These are phyloP conservation scores for Tympanopsis confertula DNA, from an alignment of 2,329 filamentous ascomycete genomes.

Conservation along the genomic window DNA sequence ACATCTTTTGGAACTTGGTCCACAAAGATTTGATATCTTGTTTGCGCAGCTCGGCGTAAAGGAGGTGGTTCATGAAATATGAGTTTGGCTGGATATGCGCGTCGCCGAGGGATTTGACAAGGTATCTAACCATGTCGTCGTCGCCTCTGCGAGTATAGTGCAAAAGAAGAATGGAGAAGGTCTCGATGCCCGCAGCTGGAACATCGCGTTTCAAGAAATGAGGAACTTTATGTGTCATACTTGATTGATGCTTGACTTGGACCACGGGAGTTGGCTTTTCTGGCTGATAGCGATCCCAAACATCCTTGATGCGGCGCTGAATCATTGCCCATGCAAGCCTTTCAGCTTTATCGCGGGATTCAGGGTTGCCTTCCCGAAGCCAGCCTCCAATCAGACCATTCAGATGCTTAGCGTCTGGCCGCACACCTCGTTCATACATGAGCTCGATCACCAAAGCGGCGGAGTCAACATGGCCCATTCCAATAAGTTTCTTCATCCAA, in stretches of 20 bases:
- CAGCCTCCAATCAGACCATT: conserved; percentile 41
- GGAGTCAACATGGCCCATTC: conserved; percentile 27
- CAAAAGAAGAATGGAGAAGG: conserved; percentile 35
- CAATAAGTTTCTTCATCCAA: conserved; percentile 1
- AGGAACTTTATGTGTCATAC: conserved; percentile 13
- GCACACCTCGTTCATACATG: conserved; percentile 41
- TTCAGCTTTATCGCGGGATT: conserved; percentile 27
- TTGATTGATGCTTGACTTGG: too few species aligned
- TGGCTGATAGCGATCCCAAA: conserved; percentile 14
- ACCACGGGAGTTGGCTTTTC: conserved; percentile 6
- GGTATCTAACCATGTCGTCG: conserved; percentile 24
- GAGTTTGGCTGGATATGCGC: conserved; percentile 32
- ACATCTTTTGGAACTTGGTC: conserved; percentile 26
- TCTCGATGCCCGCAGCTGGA: conserved; percentile 34
- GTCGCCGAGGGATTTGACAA: conserved; percentile 26
- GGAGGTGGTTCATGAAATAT: conserved; percentile 38
- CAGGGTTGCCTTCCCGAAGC: conserved; percentile 26
- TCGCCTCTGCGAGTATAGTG: conserved; percentile 30
- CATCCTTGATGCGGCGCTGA: conserved; percentile 28
- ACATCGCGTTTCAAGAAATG: conserved; percentile 25
- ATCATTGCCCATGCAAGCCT: conserved; percentile 37
- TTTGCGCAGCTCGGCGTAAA: conserved; percentile 30
- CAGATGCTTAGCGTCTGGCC: conserved; percentile 37
- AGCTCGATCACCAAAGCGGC: conserved; percentile 40
- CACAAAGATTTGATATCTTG: conserved; percentile 27